Evolutionary conservation across 768 basidiomycete genomes (phyloP), one percentile per base, ranked within the genome.

Genomic region (Tulasnella sp.): DNA sequence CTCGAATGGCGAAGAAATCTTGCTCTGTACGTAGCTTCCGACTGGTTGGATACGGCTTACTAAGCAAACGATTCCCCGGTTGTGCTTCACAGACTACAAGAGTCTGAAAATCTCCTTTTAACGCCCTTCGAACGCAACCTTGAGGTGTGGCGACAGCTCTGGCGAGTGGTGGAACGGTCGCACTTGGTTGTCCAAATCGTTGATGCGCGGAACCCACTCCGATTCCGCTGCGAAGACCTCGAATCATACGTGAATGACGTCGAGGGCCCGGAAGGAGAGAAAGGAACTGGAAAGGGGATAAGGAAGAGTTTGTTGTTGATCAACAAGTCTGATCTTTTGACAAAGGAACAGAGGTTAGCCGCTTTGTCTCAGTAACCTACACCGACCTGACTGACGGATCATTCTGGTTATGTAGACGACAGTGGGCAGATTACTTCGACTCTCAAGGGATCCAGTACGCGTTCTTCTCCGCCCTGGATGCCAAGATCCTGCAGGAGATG

Each of bases 111-210:
- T 44, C 86, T 98, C 35, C 85, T 98, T n/a, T 83, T 98, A 0
- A 96, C 95, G 0, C 96, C 95, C 5, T 99, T 97, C 77, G 97
- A 99, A 78, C 90, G 95, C 65, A 99, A 98, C 78, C 81, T 99
- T 37, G 95, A 98, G 83, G 97, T 99, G 14, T 98, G 97, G 96
- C 84, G 97, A 52, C 97, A 99, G 77, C 85, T 99, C 8, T 99
- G 97, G 97, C 86, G 97, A 67, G 97, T 98, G 1, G 81, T 97
- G 9, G 97, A 99, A 81, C 87, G 95, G 26, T 97, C 96, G 1
- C 92, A 97, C 76, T 86, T 99, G 29, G 81, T 98, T 37, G 91
- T 98, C 1, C 94, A 98, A 80, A 96, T 99, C 67, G 92, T 97
- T 67, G 97, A 99, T 78, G 94, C 94, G 6, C 88, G 97, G 42